Percentiles rank a stretch among this genome's conserved stretches.
Evolutionary conservation across 2,329 filamentous ascomycete genomes (phyloP).

Genomic region (Arthrobotrys entomopaga): DNA sequence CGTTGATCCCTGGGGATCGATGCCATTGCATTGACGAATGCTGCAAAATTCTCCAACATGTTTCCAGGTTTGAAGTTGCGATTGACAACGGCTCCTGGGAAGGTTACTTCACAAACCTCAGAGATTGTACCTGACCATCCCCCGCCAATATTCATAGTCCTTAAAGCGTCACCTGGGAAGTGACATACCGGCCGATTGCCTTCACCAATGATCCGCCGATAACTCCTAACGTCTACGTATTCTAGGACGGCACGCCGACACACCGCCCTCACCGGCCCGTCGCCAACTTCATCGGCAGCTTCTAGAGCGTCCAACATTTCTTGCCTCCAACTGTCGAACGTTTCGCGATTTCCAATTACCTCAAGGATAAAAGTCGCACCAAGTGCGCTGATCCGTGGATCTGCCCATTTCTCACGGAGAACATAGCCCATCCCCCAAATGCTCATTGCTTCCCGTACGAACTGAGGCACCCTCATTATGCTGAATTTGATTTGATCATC

Average conservation of each 20-base stretch:
- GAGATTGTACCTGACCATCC: neutral
- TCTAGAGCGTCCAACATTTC: conserved; percentile 1
- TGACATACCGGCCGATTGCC: neutral
- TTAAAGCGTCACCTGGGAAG: neutral
- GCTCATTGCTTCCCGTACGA: no score
- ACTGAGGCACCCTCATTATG: no score
- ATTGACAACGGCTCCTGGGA: neutral
- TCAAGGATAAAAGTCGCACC: conserved; percentile 6
- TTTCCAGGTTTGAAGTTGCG: no score
- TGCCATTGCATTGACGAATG: no score
- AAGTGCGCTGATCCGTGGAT: neutral
- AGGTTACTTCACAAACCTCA: conserved; percentile 3
- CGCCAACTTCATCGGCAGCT: neutral
- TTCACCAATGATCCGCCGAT: no score
- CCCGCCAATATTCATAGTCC: conserved; percentile 4
- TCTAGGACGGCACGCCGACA: neutral
- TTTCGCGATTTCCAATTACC: conserved; percentile 1
- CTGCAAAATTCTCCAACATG: no score
- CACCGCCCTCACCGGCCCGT: neutral
- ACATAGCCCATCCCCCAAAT: conserved; percentile 5
- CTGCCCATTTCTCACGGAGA: conserved; percentile 1
- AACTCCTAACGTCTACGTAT: no score
- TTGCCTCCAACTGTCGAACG: neutral
- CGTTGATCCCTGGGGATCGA: no score
- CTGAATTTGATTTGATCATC: neutral